Evolutionary conservation across 1,284 basidiomycete genomes (phyloP), one percentile per base, ranked within the genome.

Genomic region (Kalmanozyma brasiliensis): DNA sequence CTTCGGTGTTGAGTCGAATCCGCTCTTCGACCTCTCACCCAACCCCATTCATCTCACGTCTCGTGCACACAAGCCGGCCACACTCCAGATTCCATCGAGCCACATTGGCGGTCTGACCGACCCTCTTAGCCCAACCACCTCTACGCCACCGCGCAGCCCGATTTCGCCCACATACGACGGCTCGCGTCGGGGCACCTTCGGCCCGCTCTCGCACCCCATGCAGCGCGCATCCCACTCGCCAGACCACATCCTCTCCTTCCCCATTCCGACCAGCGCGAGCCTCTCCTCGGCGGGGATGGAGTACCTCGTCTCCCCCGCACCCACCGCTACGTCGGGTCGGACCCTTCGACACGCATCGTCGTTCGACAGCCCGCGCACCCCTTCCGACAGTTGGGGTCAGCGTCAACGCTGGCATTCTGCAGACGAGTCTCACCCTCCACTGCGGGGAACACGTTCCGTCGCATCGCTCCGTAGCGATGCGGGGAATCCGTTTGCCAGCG

Each of bases 261-360:
- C n/a, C n/a, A n/a, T n/a, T n/a, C n/a, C n/a, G n/a, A n/a, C n/a
- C n/a, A n/a, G n/a, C n/a, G n/a, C n/a, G n/a, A n/a, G n/a, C n/a
- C n/a, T n/a, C n/a, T n/a, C 42, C 8, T 58, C 53, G 0, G 49
- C 57, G 4, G 53, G 55, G 0, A 64, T 64, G 46, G 55, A 64
- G 22, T 58, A 58, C 23, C 47, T 64, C 3, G 14, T 22, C 17
- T 35, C 46, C 2, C 62, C 62, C 0, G 32, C 38, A 4, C 47
- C 52, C 14, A 37, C 43, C 2, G 16, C 30, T 8, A 8, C 40
- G 11, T 38, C 40, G 8, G n/a, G n/a, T n/a, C n/a, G n/a, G n/a
- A n/a, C n/a, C n/a, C n/a, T 53, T 2, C 23, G 62, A 9, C 51
- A 58, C 13, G 55, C 55, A 0, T 30, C 33, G 0, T 52, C 53